These are phyloP conservation scores for Pelargonium nanum DNA, from an alignment of 345 rosid species.

Conservation along the genomic window DNA sequence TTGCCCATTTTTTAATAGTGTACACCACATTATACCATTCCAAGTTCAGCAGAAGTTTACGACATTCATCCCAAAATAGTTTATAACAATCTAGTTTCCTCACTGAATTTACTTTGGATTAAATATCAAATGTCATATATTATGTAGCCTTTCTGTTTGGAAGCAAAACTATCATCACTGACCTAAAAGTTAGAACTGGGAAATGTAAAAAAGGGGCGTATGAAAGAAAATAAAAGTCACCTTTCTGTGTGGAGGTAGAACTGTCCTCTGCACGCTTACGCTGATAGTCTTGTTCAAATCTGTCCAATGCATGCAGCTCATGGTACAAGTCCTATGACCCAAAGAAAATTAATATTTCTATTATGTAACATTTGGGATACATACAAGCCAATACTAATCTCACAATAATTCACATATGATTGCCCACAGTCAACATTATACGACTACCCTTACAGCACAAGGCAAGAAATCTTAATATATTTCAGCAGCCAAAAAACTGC, in stretches of 20 bases:
- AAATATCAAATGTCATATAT: too few relatives aligned
- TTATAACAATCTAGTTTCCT: too few relatives aligned
- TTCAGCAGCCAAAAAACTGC: too few relatives aligned
- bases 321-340: conserved; percentile 58
- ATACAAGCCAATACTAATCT: not conserved
- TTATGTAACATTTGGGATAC: not conserved
- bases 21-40: too few relatives aligned
- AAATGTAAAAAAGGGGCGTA: not conserved
- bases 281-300: conserved; percentile 65
- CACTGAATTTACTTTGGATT: too few relatives aligned
- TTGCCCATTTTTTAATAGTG: too few relatives aligned
- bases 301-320: conserved; percentile 69
- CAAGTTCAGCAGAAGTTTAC: too few relatives aligned
- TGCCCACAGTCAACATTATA: not conserved
- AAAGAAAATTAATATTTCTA: not conserved
- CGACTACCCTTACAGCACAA: not conserved
- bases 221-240: conserved; percentile 12
- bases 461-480: not conserved
- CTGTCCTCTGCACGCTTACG: conserved; percentile 63
- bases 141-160: too few relatives aligned
- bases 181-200: too few relatives aligned
- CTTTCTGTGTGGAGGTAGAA: conserved; percentile 40
- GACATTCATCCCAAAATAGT: too few relatives aligned
- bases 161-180: too few relatives aligned
- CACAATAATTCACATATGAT: not conserved